phyloP scores from a whole-genome alignment of 2,329 filamentous ascomycete genomes.

The Colletotrichum tamarilloi region DNA sequence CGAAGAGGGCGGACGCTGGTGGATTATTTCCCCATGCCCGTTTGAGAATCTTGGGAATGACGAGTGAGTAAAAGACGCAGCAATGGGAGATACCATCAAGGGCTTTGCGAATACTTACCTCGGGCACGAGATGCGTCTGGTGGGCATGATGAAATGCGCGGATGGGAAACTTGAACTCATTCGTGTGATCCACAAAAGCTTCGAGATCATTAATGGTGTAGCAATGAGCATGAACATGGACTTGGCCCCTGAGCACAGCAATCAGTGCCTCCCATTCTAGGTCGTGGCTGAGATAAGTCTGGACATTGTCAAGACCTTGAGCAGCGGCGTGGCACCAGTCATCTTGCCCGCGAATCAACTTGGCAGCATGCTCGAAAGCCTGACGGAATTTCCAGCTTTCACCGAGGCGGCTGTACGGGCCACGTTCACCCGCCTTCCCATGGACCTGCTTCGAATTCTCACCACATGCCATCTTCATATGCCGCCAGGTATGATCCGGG shows the following conservation, averaged over 20 bases:
- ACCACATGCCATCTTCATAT: constrained; percentile 82
- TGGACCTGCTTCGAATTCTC: constrained; percentile 76
- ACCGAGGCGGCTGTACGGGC: constrained; percentile 71
- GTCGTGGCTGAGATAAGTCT: constrained; percentile 69
- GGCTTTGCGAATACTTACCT: constrained; percentile 53
- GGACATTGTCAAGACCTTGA: constrained; percentile 60
- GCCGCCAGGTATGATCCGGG: constrained; percentile 72
- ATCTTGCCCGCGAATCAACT: constrained; percentile 68
- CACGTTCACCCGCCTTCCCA: constrained; percentile 63
- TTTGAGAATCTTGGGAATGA: constrained; percentile 58
- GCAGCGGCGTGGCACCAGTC: constrained; percentile 74
- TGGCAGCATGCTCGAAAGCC: constrained; percentile 71
- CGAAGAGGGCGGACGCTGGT: constrained; percentile 72
- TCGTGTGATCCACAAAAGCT: constrained; percentile 75
- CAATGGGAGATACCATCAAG: rapidly evolving
- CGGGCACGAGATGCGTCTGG: constrained; percentile 73
- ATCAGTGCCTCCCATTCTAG: constrained; percentile 72
- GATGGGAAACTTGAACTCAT: constrained; percentile 76
- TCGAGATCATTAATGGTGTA: constrained; percentile 77
- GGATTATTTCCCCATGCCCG: constrained; percentile 64
- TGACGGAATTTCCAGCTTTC: constrained; percentile 77
- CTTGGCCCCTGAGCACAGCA: constrained; percentile 73
- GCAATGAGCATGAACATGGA: constrained; percentile 77
- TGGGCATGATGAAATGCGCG: constrained; percentile 78
- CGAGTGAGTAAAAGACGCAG: background rate